Evolutionary conservation across 2,329 filamentous ascomycete genomes (phyloP).

Genomic region (Talaromyces sp.): DNA sequence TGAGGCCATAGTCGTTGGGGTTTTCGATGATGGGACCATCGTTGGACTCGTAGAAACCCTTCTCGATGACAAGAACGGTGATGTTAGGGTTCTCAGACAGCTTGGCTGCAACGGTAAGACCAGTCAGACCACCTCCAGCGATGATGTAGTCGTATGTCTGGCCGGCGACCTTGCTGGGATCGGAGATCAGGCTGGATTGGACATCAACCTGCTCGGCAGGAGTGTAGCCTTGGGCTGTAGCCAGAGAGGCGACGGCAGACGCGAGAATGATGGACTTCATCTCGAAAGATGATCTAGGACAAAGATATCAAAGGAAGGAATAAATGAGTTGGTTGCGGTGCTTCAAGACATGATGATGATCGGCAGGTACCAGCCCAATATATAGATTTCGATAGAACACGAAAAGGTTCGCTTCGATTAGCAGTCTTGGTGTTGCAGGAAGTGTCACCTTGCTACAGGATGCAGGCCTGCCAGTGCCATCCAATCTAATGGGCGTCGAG

Average conservation of each 20-base stretch:
- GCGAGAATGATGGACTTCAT: background rate
- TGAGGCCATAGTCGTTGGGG: constrained; percentile 20
- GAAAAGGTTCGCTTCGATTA: too few species aligned
- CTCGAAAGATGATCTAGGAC: background rate
- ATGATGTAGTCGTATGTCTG: constrained; percentile 26
- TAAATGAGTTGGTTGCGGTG: background rate
- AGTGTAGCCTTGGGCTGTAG: background rate
- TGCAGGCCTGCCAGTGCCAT: too few species aligned
- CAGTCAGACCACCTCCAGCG: constrained; percentile 29
- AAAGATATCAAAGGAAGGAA: background rate
- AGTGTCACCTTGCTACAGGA: too few species aligned
- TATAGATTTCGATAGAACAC: too few species aligned
- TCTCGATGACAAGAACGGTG: constrained; percentile 25
- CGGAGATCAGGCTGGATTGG: constrained; percentile 8
- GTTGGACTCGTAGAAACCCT: constrained; percentile 24
- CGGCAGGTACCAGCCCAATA: too few species aligned
- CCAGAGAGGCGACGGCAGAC: background rate
- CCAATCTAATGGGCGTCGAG: too few species aligned
- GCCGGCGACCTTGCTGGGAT: constrained; percentile 14
- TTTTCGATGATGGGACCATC: constrained; percentile 20
- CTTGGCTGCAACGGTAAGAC: constrained; percentile 27
- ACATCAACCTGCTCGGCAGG: background rate
- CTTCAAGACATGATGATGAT: background rate
- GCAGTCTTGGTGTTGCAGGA: too few species aligned
- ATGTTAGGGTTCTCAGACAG: constrained; percentile 23